phyloP scores from a whole-genome alignment of 208 protist species.

The Willaertia magna region DNA sequence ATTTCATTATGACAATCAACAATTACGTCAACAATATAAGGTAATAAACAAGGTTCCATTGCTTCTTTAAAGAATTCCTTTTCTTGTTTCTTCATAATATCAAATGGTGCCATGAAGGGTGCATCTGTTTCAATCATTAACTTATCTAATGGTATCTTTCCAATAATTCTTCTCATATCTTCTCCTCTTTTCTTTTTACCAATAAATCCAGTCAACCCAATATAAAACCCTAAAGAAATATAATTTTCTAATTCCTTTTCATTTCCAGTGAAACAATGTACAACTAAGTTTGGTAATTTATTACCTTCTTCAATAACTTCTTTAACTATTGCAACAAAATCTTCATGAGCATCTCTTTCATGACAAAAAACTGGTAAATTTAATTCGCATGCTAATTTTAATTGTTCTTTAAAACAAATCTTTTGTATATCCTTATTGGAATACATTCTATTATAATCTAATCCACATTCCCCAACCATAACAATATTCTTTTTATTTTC shows the following conservation, averaged over 20 bases:
- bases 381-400: background rate
- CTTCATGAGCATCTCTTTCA: constrained; percentile 15
- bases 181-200: constrained; percentile 8
- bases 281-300: background rate
- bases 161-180: background rate
- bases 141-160: background rate
- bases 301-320: background rate
- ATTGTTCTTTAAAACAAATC: background rate
- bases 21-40: background rate
- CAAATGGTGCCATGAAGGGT: constrained; percentile 16
- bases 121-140: constrained; percentile 20
- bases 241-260: constrained; percentile 4
- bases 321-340: background rate
- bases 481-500: background rate
- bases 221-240: constrained; percentile 10
- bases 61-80: too few relatives aligned
- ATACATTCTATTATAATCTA: constrained; percentile 21
- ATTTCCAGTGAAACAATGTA: constrained; percentile 17
- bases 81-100: background rate
- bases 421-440: background rate
- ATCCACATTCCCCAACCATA: constrained; percentile 13
- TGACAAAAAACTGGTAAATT: constrained; percentile 17
- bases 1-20: background rate
- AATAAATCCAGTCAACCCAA: constrained; percentile 19
- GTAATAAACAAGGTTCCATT: background rate